Evolutionary conservation across 1,284 basidiomycete genomes (phyloP).

Genomic region (Schizopora paradoxa): DNA sequence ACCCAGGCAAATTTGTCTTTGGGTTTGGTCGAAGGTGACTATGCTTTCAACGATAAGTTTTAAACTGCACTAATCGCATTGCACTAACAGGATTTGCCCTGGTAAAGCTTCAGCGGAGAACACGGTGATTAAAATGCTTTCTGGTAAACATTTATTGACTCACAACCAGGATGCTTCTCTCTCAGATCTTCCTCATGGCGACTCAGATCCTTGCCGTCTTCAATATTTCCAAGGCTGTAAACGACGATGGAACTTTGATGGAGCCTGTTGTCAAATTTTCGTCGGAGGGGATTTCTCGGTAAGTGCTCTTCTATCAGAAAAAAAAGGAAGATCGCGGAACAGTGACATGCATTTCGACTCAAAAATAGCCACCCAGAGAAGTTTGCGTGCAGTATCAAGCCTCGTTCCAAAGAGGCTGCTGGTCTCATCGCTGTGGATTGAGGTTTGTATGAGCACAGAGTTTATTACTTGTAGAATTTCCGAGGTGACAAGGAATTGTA

Average conservation of each 20-base stretch:
- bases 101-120: constrained; percentile 6
- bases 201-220: constrained; percentile 11
- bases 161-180: no score
- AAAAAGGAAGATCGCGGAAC: neutral
- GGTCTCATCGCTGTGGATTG: no score
- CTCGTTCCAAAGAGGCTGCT: constrained; percentile 4
- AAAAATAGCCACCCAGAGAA: constrained; percentile 13
- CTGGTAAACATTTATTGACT: no score
- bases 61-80: neutral
- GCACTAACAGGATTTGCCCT: constrained; percentile 8
- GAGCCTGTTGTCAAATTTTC: constrained; percentile 10
- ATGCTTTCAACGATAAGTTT: neutral
- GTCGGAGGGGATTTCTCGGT: constrained; percentile 9
- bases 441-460: no score
- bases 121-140: no score
- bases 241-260: constrained; percentile 11
- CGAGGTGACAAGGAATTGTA: no score
- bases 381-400: constrained; percentile 16
- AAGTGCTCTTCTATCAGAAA: no score
- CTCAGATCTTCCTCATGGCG: constrained; percentile 15
- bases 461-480: no score
- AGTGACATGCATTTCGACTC: constrained; percentile 1
- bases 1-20: constrained; percentile 9
- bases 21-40: constrained; percentile 13
- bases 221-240: constrained; percentile 11